Evolutionary conservation across 495 filamentous ascomycete species (phyloP).

Genomic region (Penicillium pulvis): DNA sequence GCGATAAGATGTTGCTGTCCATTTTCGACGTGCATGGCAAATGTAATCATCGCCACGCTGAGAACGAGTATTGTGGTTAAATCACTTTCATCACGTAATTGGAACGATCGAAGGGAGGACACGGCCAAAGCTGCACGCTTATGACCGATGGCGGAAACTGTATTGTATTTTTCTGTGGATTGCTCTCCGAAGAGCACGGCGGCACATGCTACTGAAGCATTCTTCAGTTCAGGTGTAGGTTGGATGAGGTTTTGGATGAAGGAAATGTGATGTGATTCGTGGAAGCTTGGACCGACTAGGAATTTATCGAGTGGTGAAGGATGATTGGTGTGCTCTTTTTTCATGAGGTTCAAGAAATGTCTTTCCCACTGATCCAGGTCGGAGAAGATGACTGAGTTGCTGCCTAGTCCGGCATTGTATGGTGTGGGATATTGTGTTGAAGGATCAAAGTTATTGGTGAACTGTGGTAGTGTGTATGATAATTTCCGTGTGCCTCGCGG

Average conservation of each 20-base stretch:
- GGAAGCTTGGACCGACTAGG: conserved; percentile 19
- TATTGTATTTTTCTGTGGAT: conserved; percentile 8
- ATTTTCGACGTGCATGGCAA: conserved; percentile 26
- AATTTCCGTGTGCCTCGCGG: conserved; percentile 10
- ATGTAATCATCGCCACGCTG: conserved; percentile 22
- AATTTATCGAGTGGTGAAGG: conserved; percentile 24
- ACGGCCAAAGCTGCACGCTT: conserved; percentile 19
- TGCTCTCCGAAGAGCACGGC: conserved; percentile 22
- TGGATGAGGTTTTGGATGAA: conserved; percentile 18
- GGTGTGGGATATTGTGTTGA: not conserved
- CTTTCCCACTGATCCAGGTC: conserved; percentile 20
- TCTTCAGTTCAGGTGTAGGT: conserved; percentile 12
- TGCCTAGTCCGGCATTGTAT: conserved; percentile 12
- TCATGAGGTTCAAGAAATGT: conserved; percentile 26
- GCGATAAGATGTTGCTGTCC: conserved; percentile 22
- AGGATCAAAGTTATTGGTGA: not conserved
- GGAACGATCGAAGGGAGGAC: conserved; percentile 19
- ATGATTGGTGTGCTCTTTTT: conserved; percentile 11
- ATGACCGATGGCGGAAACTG: conserved; percentile 16
- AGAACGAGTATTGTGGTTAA: conserved; percentile 16
- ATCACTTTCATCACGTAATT: conserved; percentile 12
- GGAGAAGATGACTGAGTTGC: conserved; percentile 13
- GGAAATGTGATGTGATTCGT: conserved; percentile 17
- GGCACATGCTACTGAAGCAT: conserved; percentile 22
- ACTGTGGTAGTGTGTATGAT: conserved; percentile 16